Evolutionary conservation across 1,284 basidiomycete genomes (phyloP), one percentile per base, ranked within the genome.

Genomic region (Rhodotorula sp.): DNA sequence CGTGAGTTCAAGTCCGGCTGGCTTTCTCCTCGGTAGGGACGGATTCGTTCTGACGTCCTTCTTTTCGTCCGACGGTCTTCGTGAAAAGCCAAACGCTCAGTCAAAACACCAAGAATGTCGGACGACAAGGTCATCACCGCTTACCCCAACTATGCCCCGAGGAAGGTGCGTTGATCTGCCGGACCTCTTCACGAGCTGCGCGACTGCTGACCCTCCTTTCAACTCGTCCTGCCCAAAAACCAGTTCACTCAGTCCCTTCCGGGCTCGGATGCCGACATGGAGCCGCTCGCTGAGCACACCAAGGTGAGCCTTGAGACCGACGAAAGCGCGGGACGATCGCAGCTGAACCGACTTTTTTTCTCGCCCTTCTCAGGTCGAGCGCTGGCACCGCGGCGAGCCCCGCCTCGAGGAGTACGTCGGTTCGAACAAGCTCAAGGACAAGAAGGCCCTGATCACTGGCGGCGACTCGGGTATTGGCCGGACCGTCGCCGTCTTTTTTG

Each of bases 381-480:
- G 80, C 53, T 87, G 85, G 86, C 84, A 86, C 73, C 82, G 86
- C 60, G 87, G 87, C n/a, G 84, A 86, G 76, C 87, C 84, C 17
- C 84, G 80, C 76, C 81, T 86, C 71, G 82, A 82, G 75, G 86
- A 81, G 65, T 81, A 81, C 75, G 76, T 77, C 64, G 84, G 84
- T 6, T 81, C 79, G 33, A 83, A 83, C 63, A 85, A 85, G 82
- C 81, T 87, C 24, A 78, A 84, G 63, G 56, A 84, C 49, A 88
- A 88, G 81, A 84, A 83, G 20, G 86, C 85, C 6, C 80, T 89
- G 62, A 81, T 90, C 70, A 88, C 84, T 12, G 82, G 82, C 17
- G 78, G 83, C 44, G 84, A 86, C 76, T 85, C 83, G 42, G 85
- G 87, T n/a, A 88, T 88, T 63, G 87, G 87, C 14, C 83, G 87